Percentiles rank a stretch among this genome's conserved stretches.
Evolutionary conservation across 164 flowering plant genomes (phyloP).

Genomic region (Dillenia suffruticosa): DNA sequence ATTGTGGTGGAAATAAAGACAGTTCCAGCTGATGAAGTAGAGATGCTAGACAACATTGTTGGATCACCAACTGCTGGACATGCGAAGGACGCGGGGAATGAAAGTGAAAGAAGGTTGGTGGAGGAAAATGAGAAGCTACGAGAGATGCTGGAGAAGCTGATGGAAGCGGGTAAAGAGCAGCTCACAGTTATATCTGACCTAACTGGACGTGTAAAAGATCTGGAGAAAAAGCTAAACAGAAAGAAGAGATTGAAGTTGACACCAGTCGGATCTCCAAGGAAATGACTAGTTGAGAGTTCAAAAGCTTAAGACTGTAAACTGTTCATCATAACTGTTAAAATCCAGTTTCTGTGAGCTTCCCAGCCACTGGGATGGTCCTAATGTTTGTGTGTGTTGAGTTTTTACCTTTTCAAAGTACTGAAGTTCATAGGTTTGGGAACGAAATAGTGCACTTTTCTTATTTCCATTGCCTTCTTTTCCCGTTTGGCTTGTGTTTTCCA

Average conservation of each 20-base stretch:
- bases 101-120: conserved; percentile 16
- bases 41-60: neutral
- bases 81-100: neutral
- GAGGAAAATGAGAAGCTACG: conserved; percentile 54
- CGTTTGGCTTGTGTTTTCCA: too few relatives aligned
- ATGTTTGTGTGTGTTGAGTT: too few relatives aligned
- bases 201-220: conserved; percentile 45
- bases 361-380: too few relatives aligned
- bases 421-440: too few relatives aligned
- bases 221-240: conserved; percentile 47
- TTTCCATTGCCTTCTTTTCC: too few relatives aligned
- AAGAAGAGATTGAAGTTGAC: conserved; percentile 32
- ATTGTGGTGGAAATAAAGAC: neutral
- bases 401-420: too few relatives aligned
- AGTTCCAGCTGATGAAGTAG: conserved; percentile 5
- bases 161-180: conserved; percentile 61
- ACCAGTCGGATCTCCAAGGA: neutral
- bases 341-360: too few relatives aligned
- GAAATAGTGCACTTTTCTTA: too few relatives aligned
- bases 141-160: conserved; percentile 49
- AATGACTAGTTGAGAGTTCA: neutral
- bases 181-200: conserved; percentile 40
- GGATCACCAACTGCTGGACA: neutral
- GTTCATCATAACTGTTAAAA: too few relatives aligned
- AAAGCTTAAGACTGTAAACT: neutral